phyloP scores from a whole-genome alignment of 1,284 basidiomycete genomes.

The Cutaneotrichosporon dermatis region DNA sequence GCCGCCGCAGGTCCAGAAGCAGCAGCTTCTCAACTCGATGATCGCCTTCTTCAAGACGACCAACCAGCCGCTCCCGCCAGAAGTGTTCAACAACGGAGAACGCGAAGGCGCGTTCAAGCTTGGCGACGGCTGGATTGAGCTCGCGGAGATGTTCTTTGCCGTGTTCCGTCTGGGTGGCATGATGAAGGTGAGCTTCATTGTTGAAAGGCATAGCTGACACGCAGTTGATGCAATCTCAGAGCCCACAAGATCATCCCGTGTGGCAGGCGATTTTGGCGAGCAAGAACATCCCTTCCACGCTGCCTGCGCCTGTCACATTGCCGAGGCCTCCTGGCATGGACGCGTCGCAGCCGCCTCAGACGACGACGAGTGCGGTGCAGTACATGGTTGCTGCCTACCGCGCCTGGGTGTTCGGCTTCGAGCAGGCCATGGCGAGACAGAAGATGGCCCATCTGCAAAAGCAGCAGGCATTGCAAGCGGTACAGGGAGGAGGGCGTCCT shows the following conservation, averaged over 20 bases:
- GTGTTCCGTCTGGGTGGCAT: slow-evolving; percentile 34
- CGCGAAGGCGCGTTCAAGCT: slow-evolving; percentile 34
- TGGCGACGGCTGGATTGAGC: slow-evolving; percentile 35
- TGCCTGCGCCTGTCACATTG: slow-evolving; percentile 27
- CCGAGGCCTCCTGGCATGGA: slow-evolving; percentile 25
- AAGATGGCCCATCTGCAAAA: slow-evolving; percentile 18
- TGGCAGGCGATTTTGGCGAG: slow-evolving; percentile 25
- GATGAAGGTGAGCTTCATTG: slow-evolving; percentile 13
- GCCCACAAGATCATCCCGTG: slow-evolving; percentile 25
- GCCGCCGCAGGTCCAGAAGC: slow-evolving; percentile 17
- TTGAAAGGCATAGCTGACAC: neutral
- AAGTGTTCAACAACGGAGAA: slow-evolving; percentile 36
- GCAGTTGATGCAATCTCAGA: slow-evolving; percentile 19
- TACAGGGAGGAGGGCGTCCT: neutral
- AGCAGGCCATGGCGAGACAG: slow-evolving; percentile 32
- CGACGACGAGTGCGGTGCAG: slow-evolving; percentile 32
- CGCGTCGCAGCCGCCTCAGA: slow-evolving; percentile 17
- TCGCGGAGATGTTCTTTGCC: slow-evolving; percentile 37
- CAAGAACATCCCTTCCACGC: slow-evolving; percentile 28
- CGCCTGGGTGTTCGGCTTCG: slow-evolving; percentile 39
- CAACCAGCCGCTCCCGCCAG: slow-evolving; percentile 28
- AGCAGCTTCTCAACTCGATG: slow-evolving; percentile 33
- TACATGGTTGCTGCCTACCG: slow-evolving; percentile 36
- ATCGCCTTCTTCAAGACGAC: slow-evolving; percentile 24
- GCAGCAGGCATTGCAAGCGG: slow-evolving; percentile 5